Evolutionary conservation across 2,329 filamentous ascomycete genomes (phyloP), one percentile per base, ranked within the genome.

Genomic region (Fonsecaea monophora): DNA sequence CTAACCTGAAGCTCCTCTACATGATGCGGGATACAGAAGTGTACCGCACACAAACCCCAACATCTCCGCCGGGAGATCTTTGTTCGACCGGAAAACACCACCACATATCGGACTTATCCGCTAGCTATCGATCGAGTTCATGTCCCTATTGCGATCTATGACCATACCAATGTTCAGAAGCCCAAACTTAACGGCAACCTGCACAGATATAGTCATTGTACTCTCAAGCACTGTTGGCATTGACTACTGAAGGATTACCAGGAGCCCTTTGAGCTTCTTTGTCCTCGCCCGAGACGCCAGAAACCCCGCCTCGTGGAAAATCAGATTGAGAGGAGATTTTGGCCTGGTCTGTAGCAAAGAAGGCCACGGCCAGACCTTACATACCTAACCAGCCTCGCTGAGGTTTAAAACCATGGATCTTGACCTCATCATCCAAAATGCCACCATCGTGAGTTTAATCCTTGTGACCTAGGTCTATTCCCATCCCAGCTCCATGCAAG

Each of bases 371-470:
- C 18, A 1, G 21, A 32, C 12, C 45, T 25, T 50, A 25, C 21
- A 25, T 50, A 30, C 25, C 15, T 4, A 30, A 4, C 9, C 8
- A 13, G 12, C 10, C n/a, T 60, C 32, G 10, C 38, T 13, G 2
- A 5, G 4, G 48, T 40, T 35, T 37, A 9, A 50, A 35, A 42
- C 32, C n/a, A 67, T 70, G 65, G 68, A 70, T 25, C 60, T 82
- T 65, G 80, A 82, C 70, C 73, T 79, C 34, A 74, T 82, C 45
- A 72, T 82, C 38, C 78, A 74, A 62, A 82, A 82, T 71, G 79
- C 78, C 9, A 77, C 77, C 5, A 77, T 82, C 65, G 79, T 82
- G 73, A 60, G 70, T 37, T 25, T 37, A 12, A 12, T 15, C 37
- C 37, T 40, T 15, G 15, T 40, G 37, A 40, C 37, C 37, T 13